Percentiles rank a stretch among this genome's conserved stretches.
Conservation (phyloP, 371 early-diverging fungal species). For the Paraphysoderma sedebokerense region DNA sequence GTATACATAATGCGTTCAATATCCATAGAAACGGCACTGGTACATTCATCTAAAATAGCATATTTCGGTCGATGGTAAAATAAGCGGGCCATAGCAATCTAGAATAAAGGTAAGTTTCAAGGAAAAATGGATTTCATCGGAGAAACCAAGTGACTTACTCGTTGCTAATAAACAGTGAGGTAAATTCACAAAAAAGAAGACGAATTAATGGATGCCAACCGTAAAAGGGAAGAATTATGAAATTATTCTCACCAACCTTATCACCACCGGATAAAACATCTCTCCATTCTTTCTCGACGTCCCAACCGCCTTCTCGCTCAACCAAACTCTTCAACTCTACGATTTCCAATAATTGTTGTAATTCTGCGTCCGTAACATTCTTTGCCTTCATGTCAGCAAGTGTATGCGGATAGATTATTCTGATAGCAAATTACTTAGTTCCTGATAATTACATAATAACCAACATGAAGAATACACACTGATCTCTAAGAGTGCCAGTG, state of each 20-base stretch:
- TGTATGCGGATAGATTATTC: conserved; percentile 74
- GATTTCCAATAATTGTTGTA: conserved; percentile 44
- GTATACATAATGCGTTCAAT: conserved; percentile 76
- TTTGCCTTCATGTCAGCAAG: conserved; percentile 46
- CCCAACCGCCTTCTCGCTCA: conserved; percentile 74
- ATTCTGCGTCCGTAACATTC: conserved; percentile 59
- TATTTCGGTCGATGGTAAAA: conserved; percentile 72
- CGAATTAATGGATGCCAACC: no score
- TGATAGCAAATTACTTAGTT: conserved; percentile 4
- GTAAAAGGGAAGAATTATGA: no score
- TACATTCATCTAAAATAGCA: conserved; percentile 37
- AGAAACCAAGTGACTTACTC: neutral
- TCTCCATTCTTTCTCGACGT: conserved; percentile 76
- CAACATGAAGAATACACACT: conserved; percentile 20
- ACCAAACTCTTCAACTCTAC: conserved; percentile 58
- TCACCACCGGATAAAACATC: conserved; percentile 82
- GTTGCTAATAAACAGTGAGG: neutral
- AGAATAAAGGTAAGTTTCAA: conserved; percentile 1
- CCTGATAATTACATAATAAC: neutral
- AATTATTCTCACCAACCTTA: no score
- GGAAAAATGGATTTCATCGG: neutral
- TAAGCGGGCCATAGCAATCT: conserved; percentile 51
- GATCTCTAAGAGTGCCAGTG: conserved; percentile 66
- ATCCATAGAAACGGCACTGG: conserved; percentile 70
- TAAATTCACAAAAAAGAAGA: no score